Evolutionary conservation across 2,329 filamentous ascomycete genomes (phyloP).

Genomic region (Sphaerulina populicola): DNA sequence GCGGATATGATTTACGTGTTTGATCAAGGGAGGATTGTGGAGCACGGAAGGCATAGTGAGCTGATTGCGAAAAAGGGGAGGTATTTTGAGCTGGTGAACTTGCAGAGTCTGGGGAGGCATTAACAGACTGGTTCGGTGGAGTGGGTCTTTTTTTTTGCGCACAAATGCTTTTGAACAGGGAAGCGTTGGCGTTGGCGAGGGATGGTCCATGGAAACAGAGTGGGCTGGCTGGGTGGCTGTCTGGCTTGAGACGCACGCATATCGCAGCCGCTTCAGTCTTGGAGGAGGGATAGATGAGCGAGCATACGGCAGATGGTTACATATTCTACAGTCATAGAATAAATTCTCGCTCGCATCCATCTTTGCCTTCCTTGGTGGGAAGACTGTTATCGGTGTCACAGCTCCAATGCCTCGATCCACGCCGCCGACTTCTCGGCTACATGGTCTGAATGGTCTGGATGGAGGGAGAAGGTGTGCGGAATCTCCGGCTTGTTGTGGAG

Average conservation of each 20-base stretch:
- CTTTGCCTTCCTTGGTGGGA: not conserved
- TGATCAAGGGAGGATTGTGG: conserved; percentile 76
- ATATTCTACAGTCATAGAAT: too few species aligned
- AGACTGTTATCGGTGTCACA: too few species aligned
- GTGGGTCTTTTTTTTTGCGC: not conserved
- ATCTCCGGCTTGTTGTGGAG: conserved; percentile 42
- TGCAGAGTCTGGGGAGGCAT: conserved; percentile 33
- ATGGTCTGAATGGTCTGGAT: conserved; percentile 32
- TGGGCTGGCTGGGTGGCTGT: not conserved
- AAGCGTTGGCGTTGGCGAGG: conserved; percentile 5
- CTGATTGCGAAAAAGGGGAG: conserved; percentile 35
- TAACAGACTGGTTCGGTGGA: not conserved
- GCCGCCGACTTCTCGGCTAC: conserved; percentile 9
- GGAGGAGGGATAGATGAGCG: too few species aligned
- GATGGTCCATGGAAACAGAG: not conserved
- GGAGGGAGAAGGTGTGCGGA: conserved; percentile 53
- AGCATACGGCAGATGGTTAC: too few species aligned
- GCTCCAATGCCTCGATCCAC: conserved; percentile 5
- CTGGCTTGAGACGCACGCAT: too few species aligned
- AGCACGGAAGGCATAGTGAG: conserved; percentile 69
- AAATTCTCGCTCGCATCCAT: not conserved
- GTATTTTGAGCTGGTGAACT: conserved; percentile 36
- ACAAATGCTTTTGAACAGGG: not conserved
- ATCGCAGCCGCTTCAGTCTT: too few species aligned
- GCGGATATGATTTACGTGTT: conserved; percentile 97